Evolutionary conservation across 2,329 filamentous ascomycete genomes (phyloP), one percentile per base, ranked within the genome.

Genomic region (Neofusicoccum sp.): DNA sequence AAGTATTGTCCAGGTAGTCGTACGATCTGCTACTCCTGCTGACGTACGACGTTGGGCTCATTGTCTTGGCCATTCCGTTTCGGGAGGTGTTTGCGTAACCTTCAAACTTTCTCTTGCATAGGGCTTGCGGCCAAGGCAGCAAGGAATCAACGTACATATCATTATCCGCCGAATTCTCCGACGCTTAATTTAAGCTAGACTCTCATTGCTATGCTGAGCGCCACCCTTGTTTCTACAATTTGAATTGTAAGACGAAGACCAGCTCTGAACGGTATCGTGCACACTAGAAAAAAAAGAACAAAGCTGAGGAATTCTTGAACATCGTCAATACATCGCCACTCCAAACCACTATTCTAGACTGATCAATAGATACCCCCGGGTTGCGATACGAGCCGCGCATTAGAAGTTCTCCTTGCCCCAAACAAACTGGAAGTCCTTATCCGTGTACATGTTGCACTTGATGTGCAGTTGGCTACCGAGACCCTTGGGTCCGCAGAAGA

Each of bases 391-490:
- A 44, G 9, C 43, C 12, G 51, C 26, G 38, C 51, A 11, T 56
- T 84, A 87, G 70, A 87, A 88, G 72, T 88, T 88, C 76, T 88
- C 86, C 72, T 88, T 88, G 69, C 85, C 85, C 85, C 85, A 88
- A 49, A 87, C 84, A 67, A 85, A 88, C 49, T 82, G 84, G 73
- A 87, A 88, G 38, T 84, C 89, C 71, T 89, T 89, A 71, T 93
- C 89, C 62, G 88, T 90, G 78, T 93, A 93, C 81, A 91, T 91
- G 74, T 93, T 95, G 76, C 90, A 95, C 77, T 90, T 92, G 63
- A 91, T 83, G 70, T 95, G 90, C 71, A 95, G 75, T 63, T 86
- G 79, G 71, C 87, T 91, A 54, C 90, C 90, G 65, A 93, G 76
- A 1, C 85, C 86, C 78, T 93, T 93, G 34, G 90, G 90, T 0